Evolutionary conservation across 768 basidiomycete species (phyloP).

Genomic region (Lactifluus pinguis): DNA sequence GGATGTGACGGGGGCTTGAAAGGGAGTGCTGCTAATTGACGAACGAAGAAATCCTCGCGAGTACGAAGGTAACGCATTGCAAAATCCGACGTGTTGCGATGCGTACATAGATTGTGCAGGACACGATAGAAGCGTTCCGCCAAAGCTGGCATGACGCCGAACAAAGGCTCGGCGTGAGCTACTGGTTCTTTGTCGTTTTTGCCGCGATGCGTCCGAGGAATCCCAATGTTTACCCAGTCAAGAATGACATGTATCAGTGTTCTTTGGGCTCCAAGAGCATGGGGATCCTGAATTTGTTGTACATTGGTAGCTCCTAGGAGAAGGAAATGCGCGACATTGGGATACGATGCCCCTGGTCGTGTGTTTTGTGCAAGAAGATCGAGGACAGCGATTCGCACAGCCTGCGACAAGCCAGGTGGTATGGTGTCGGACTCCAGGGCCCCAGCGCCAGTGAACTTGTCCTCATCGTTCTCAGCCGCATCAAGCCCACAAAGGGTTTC

Average conservation of each 20-base stretch:
- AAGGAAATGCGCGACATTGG: conserved; percentile 83
- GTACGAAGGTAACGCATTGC: conserved; percentile 82
- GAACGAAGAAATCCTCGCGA: conserved; percentile 79
- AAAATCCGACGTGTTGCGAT: conserved; percentile 71
- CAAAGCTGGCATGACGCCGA: conserved; percentile 57
- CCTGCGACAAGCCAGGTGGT: conserved; percentile 47
- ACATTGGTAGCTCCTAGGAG: conserved; percentile 60
- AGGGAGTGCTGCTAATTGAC: conserved; percentile 74
- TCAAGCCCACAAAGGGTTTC: conserved; percentile 57
- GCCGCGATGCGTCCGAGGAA: conserved; percentile 47
- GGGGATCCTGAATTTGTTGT: conserved; percentile 68
- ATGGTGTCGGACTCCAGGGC: conserved; percentile 46
- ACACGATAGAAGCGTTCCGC: conserved; percentile 83
- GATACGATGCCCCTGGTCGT: conserved; percentile 47
- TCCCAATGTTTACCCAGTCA: conserved; percentile 62
- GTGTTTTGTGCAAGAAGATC: conserved; percentile 79
- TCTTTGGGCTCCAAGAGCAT: conserved; percentile 56
- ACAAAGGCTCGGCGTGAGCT: conserved; percentile 40
- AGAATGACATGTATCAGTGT: conserved; percentile 79
- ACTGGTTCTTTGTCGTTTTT: conserved; percentile 31
- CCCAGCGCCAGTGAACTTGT: conserved; percentile 64
- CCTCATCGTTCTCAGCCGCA: conserved; percentile 48
- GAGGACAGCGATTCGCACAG: conserved; percentile 67
- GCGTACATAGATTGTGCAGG: conserved; percentile 80
- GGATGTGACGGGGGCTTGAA: conserved; percentile 45